A percentile compares a stretch with the other conserved stretches of the same genome.
These are phyloP conservation scores for Diaporthe caulivora DNA, from an alignment of 2,329 filamentous ascomycete species.

Conservation along the genomic window DNA sequence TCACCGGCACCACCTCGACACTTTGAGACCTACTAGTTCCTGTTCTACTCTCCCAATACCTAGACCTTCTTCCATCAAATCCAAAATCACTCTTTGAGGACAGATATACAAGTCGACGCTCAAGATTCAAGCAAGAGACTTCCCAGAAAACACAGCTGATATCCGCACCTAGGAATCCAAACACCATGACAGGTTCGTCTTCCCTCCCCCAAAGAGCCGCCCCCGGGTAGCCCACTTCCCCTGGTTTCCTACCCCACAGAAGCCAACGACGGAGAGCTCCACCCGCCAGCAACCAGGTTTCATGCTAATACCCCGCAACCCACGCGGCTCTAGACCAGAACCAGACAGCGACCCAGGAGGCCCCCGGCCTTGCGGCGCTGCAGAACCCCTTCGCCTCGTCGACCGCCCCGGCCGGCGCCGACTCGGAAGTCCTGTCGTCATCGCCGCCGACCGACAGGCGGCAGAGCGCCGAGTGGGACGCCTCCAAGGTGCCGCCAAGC, in stretches of 20 bases:
- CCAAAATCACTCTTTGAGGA: background rate
- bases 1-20: background rate
- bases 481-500: constrained; percentile 74
- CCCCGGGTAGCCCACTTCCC: background rate
- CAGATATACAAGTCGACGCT: background rate
- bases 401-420: background rate
- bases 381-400: constrained; percentile 31
- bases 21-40: background rate
- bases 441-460: constrained; percentile 49
- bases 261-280: background rate
- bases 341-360: constrained; percentile 44
- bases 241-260: constrained; percentile 15
- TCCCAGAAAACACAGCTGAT: background rate
- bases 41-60: background rate
- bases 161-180: constrained; percentile 1
- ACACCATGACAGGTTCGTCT: constrained; percentile 36
- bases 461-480: constrained; percentile 67
- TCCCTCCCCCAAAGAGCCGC: background rate
- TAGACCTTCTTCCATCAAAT: background rate
- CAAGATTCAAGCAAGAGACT: background rate
- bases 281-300: background rate
- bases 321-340: constrained; percentile 31
- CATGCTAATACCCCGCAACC: background rate
- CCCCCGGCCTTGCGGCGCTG: constrained; percentile 41
- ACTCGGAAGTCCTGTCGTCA: constrained; percentile 47